Conservation (phyloP, 495 filamentous ascomycete genomes). For the Pyrenopolyporus hunteri region DNA sequence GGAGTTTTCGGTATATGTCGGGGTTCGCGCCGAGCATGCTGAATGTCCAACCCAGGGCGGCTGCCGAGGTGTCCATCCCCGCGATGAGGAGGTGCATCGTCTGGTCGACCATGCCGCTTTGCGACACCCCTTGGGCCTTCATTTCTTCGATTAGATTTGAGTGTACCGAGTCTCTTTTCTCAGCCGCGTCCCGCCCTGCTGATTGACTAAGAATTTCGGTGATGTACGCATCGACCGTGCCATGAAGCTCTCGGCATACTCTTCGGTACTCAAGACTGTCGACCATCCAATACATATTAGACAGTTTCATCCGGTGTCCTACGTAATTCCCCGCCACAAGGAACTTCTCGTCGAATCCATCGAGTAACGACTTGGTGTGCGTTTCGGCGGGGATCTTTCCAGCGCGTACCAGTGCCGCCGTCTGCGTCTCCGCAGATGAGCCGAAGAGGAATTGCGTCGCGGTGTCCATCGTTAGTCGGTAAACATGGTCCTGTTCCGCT, state of each 20-base stretch:
- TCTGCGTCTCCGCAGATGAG: conserved; percentile 32
- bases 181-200: conserved; percentile 11
- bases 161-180: conserved; percentile 22
- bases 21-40: conserved; percentile 56
- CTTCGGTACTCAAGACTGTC: conserved; percentile 1
- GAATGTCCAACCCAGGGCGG: conserved; percentile 61
- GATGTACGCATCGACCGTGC: conserved; percentile 17
- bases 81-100: conserved; percentile 64
- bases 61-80: conserved; percentile 59
- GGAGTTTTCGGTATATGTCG: conserved; percentile 56
- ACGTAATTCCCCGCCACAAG: conserved; percentile 13
- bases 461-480: conserved; percentile 63
- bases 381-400: conserved; percentile 20
- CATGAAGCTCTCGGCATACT: conserved; percentile 7
- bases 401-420: conserved; percentile 14
- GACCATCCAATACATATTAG: conserved; percentile 20
- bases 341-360: conserved; percentile 34
- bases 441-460: conserved; percentile 72
- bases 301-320: conserved; percentile 14
- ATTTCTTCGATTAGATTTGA: conserved; percentile 49
- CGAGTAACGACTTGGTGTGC: conserved; percentile 27
- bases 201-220: conserved; percentile 6
- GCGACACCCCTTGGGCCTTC: conserved; percentile 33
- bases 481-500: conserved; percentile 4
- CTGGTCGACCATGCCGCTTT: conserved; percentile 50